A percentile compares a stretch with the other conserved stretches of the same genome.
Evolutionary conservation across 225 moss, liverwort and hornwort genomes (phyloP).

Genomic region (Sphagnum contortum): DNA sequence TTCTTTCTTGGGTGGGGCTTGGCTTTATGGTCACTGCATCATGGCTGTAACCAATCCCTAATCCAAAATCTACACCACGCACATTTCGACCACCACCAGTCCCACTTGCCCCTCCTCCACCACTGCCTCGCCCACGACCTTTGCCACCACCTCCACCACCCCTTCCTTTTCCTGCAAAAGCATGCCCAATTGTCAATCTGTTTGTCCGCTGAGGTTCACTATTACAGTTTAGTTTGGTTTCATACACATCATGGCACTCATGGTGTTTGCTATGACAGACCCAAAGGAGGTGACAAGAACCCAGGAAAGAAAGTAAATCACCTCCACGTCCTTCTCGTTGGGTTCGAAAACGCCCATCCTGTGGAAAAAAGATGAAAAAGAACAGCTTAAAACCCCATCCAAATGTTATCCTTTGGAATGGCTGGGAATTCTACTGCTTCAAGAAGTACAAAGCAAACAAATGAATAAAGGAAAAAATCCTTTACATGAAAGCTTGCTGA

Average conservation of each 20-base stretch:
- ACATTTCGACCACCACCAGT: conserved; percentile 82
- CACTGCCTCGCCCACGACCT: conserved; percentile 35
- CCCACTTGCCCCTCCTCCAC: conserved; percentile 23
- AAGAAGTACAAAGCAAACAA: too few species aligned
- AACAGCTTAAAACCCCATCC: not conserved
- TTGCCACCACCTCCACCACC: conserved; percentile 37
- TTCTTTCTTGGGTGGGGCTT: conserved; percentile 38
- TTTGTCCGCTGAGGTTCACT: too few species aligned
- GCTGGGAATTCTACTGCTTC: too few species aligned
- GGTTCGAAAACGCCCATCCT: conserved; percentile 86
- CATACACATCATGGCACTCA: too few species aligned
- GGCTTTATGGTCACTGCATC: conserved; percentile 48
- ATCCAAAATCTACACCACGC: conserved; percentile 96
- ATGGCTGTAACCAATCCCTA: conserved; percentile 90
- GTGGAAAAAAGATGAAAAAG: conserved; percentile 8
- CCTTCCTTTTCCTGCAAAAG: conserved; percentile 48
- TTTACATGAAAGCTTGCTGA: too few species aligned
- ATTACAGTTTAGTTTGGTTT: too few species aligned
- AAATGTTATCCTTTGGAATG: too few species aligned
- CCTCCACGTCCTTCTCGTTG: conserved; percentile 79
- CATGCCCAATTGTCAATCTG: too few species aligned
- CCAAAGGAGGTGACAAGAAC: too few species aligned
- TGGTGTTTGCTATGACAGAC: too few species aligned
- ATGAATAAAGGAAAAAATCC: too few species aligned
- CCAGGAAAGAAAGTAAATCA: not conserved